Conservation (phyloP, 1,284 basidiomycete genomes). For the Cutaneotrichosporon cyanovorans region DNA sequence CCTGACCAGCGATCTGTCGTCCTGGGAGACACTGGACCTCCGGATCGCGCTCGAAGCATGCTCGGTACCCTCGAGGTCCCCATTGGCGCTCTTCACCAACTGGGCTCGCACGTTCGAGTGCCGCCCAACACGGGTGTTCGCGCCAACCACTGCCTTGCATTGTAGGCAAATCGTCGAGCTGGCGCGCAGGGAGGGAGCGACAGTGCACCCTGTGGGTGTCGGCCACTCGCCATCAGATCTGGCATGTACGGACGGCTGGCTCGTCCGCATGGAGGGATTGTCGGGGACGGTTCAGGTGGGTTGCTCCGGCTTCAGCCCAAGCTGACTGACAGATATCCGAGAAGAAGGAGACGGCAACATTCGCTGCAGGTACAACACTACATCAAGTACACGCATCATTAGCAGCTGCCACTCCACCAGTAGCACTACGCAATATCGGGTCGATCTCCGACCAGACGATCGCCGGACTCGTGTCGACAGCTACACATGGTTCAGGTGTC, state of each 20-base stretch:
- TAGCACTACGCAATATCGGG: slow-evolving; percentile 88
- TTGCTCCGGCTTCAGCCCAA: slow-evolving; percentile 1
- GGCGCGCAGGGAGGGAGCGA: slow-evolving; percentile 63
- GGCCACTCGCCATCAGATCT: slow-evolving; percentile 92
- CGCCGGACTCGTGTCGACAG: slow-evolving; percentile 88
- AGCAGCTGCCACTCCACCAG: slow-evolving; percentile 52
- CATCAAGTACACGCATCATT: slow-evolving; percentile 61
- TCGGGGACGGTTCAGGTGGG: slow-evolving; percentile 66
- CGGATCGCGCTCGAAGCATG: slow-evolving; percentile 25
- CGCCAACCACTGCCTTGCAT: slow-evolving; percentile 64
- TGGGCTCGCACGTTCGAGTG: slow-evolving; percentile 52
- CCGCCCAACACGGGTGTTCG: slow-evolving; percentile 55
- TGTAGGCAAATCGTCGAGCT: slow-evolving; percentile 75
- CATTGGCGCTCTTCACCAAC: slow-evolving; percentile 45
- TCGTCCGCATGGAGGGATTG: slow-evolving; percentile 68
- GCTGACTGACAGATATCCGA: slow-evolving; percentile 57
- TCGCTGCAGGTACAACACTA: slow-evolving; percentile 72
- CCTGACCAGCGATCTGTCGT: slow-evolving; percentile 3
- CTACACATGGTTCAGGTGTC: slow-evolving; percentile 87
- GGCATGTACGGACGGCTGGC: slow-evolving; percentile 74
- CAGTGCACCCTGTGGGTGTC: slow-evolving; percentile 75
- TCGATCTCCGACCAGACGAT: slow-evolving; percentile 96
- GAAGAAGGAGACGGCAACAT: slow-evolving; percentile 55
- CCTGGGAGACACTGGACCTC: slow-evolving; percentile 11
- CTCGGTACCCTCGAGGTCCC: slow-evolving; percentile 26